Percentiles rank a stretch among this genome's conserved stretches.
Conservation (phyloP, 192 early-diverging fungal genomes). For the Pilaira anomala region DNA sequence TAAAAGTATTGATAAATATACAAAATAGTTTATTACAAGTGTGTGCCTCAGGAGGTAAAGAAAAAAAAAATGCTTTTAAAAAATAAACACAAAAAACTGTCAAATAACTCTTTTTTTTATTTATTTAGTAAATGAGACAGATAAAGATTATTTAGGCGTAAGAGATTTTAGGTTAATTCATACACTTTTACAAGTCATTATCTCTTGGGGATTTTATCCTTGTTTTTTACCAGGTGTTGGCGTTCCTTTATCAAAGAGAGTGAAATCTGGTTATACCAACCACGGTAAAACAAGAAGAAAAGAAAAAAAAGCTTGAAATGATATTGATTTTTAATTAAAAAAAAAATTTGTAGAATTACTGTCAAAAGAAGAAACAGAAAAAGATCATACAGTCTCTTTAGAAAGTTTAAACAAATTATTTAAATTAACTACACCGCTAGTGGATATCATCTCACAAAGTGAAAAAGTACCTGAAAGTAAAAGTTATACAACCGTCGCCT, state of each 20-base stretch:
- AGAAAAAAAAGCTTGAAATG: no score
- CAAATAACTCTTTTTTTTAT: background rate
- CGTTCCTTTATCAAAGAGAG: constrained; percentile 58
- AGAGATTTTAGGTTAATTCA: constrained; percentile 59
- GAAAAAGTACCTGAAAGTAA: constrained; percentile 8
- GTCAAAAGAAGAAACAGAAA: constrained; percentile 15
- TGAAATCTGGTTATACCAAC: constrained; percentile 52
- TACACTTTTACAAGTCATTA: constrained; percentile 62
- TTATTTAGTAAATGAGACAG: constrained; percentile 6
- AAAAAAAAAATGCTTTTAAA: constrained; percentile 5
- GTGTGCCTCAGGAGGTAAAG: constrained; percentile 13
- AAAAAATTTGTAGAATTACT: background rate
- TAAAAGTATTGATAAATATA: constrained; percentile 18
- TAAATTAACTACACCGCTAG: constrained; percentile 4
- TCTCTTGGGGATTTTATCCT: constrained; percentile 69
- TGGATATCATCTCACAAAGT: constrained; percentile 13
- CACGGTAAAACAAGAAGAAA: no score
- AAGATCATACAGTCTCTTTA: background rate
- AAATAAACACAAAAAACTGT: background rate
- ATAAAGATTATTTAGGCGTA: constrained; percentile 46
- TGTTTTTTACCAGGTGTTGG: constrained; percentile 65
- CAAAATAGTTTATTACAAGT: constrained; percentile 15
- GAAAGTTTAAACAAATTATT: background rate
- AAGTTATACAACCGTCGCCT: constrained; percentile 54
- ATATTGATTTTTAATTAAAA: no score